Evolutionary conservation across 2,329 filamentous ascomycete genomes (phyloP).

Genomic region (Trichoderma brevicompactum): DNA sequence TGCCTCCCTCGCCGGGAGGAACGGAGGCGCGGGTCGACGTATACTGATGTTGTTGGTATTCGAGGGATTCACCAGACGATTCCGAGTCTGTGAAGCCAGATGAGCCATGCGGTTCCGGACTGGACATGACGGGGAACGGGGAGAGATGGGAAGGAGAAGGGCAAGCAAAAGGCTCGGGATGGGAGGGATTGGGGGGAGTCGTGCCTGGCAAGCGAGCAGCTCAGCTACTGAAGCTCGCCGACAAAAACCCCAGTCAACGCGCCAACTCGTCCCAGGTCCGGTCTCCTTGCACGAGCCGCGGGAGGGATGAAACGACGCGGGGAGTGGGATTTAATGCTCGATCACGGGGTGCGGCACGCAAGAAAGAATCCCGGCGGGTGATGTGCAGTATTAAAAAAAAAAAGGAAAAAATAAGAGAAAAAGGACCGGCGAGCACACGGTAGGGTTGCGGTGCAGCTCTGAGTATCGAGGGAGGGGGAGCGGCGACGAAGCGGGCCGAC

Average conservation of each 20-base stretch:
- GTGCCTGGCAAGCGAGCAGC: slow-evolving; percentile 32
- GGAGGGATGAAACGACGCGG: slow-evolving; percentile 7
- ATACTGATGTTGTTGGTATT: slow-evolving; percentile 27
- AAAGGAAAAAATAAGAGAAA: neutral
- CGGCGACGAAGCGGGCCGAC: slow-evolving; percentile 24
- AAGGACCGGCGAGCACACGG: neutral
- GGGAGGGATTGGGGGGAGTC: slow-evolving; percentile 20
- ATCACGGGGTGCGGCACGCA: neutral
- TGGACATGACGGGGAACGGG: slow-evolving; percentile 27
- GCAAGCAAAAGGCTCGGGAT: neutral
- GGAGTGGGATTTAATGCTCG: neutral
- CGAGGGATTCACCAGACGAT: slow-evolving; percentile 32
- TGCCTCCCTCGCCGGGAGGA: slow-evolving; percentile 42
- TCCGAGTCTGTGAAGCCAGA: slow-evolving; percentile 36
- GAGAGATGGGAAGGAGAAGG: neutral
- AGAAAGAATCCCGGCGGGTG: neutral
- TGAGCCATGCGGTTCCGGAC: slow-evolving; percentile 36
- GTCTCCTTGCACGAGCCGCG: slow-evolving; percentile 3
- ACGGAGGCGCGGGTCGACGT: slow-evolving; percentile 37
- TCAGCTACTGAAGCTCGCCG: slow-evolving; percentile 31
- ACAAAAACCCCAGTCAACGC: slow-evolving; percentile 32
- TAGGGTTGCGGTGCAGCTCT: neutral
- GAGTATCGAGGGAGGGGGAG: slow-evolving; percentile 17
- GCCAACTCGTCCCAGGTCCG: slow-evolving; percentile 31
- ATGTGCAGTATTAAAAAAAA: neutral